phyloP scores from a whole-genome alignment of 2,329 filamentous ascomycete genomes.

The Emergomyces pasteurianus region DNA sequence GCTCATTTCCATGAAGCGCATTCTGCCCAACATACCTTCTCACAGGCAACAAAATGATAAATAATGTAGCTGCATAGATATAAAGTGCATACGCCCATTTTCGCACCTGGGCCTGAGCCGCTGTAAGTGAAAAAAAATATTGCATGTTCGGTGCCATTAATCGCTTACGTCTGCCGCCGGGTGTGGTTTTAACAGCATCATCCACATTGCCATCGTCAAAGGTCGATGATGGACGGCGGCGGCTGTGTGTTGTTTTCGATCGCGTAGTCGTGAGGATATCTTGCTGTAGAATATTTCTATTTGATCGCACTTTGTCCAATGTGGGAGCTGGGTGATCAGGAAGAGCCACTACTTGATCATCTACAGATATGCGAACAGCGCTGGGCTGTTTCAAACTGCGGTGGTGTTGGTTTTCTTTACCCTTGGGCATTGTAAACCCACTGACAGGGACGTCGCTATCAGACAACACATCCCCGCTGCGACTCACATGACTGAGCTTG shows the following conservation, averaged over 20 bases:
- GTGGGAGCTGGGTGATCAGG: constrained; percentile 9
- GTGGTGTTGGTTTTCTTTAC: neutral
- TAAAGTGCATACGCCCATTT: constrained; percentile 79
- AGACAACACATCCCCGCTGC: constrained; percentile 21
- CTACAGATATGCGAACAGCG: neutral
- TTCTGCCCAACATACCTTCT: constrained; percentile 54
- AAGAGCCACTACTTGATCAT: too few species aligned
- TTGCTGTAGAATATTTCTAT: neutral
- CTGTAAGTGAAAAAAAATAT: constrained; percentile 69
- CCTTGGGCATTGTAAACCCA: constrained; percentile 3
- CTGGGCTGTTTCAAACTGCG: neutral
- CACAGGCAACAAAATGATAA: constrained; percentile 58
- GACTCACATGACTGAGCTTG: constrained; percentile 30
- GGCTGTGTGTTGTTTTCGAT: constrained; percentile 33
- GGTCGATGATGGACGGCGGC: constrained; percentile 34
- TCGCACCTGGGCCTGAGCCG: constrained; percentile 59
- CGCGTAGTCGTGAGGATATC: neutral
- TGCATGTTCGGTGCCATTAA: constrained; percentile 52
- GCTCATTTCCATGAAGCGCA: constrained; percentile 62
- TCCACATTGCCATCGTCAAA: constrained; percentile 19
- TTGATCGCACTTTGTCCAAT: constrained; percentile 13
- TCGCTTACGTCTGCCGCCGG: constrained; percentile 54
- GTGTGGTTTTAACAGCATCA: constrained; percentile 34
- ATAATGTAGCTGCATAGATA: constrained; percentile 56
- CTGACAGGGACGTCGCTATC: constrained; percentile 25